These are phyloP conservation scores for Melanomma pulvis-pyrius DNA, from an alignment of 495 filamentous ascomycete species.

Conservation along the genomic window DNA sequence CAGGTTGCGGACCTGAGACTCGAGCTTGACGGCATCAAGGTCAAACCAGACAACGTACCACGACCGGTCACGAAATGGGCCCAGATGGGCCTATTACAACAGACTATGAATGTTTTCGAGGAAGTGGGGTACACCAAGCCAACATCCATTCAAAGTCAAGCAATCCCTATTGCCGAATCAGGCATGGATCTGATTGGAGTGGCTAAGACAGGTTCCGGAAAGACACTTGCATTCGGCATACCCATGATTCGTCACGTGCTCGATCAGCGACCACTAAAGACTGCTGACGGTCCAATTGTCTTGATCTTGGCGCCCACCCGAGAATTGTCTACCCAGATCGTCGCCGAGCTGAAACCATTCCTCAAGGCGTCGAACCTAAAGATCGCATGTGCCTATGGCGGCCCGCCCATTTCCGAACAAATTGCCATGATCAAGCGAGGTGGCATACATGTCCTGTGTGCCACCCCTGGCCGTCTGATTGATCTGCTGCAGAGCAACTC, in stretches of 20 bases:
- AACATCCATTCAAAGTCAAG: constrained; percentile 93
- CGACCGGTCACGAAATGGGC: constrained; percentile 97
- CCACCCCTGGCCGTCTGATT: constrained; percentile 96
- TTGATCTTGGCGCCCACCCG: constrained; percentile 94
- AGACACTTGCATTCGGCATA: constrained; percentile 91
- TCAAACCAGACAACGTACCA: constrained; percentile 79
- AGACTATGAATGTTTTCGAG: constrained; percentile 85
- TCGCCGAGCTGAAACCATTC: constrained; percentile 91
- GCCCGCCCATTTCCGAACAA: constrained; percentile 95
- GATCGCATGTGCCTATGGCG: constrained; percentile 92
- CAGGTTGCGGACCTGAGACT: constrained; percentile 79
- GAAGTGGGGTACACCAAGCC: constrained; percentile 83
- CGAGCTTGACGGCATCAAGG: constrained; percentile 94
- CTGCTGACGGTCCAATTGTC: constrained; percentile 82
- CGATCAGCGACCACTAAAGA: constrained; percentile 81
- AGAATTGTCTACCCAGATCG: constrained; percentile 93
- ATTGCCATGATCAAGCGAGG: constrained; percentile 95
- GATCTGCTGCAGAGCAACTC: constrained; percentile 91
- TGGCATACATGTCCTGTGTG: constrained; percentile 84
- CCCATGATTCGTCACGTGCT: constrained; percentile 98
- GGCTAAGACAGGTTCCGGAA: constrained; percentile 98
- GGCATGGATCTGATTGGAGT: constrained; percentile 95
- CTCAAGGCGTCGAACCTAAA: constrained; percentile 86
- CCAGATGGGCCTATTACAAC: constrained; percentile 84
- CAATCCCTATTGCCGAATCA: constrained; percentile 93